Percentiles rank a stretch among this genome's conserved stretches.
Conservation (phyloP, 768 basidiomycete genomes). For the Fomitopsis serialis region DNA sequence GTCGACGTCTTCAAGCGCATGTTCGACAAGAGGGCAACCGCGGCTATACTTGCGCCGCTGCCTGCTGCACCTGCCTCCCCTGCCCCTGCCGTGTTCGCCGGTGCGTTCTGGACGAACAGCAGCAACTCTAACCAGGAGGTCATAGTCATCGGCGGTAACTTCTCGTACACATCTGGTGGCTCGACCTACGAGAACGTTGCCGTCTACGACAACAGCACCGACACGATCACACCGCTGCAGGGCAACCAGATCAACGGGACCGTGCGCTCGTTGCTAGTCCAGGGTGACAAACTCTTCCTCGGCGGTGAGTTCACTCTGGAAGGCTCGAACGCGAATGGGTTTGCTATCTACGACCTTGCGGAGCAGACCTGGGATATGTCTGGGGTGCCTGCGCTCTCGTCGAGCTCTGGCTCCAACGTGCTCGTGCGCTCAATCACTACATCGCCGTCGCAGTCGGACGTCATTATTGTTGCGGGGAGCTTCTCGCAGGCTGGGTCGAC, state of each 20-base stretch:
- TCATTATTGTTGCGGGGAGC: constrained; percentile 81
- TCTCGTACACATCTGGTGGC: constrained; percentile 50
- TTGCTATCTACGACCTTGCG: constrained; percentile 77
- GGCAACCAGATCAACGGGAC: constrained; percentile 69
- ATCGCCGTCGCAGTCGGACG: constrained; percentile 52
- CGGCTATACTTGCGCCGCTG: constrained; percentile 42
- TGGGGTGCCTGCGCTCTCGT: constrained; percentile 56
- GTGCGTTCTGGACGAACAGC: constrained; percentile 85
- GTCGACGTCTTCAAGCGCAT: constrained; percentile 29
- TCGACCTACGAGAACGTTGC: constrained; percentile 51
- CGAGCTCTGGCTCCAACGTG: constrained; percentile 45
- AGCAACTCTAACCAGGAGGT: constrained; percentile 57
- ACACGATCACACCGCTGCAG: constrained; percentile 44
- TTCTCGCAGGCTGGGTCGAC: constrained; percentile 77
- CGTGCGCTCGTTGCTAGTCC: constrained; percentile 71
- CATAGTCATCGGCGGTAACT: constrained; percentile 87
- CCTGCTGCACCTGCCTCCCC: constrained; percentile 49
- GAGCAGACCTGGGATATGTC: constrained; percentile 56
- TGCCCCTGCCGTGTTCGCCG: constrained; percentile 81
- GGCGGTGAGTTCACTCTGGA: constrained; percentile 78
- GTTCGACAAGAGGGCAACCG: constrained; percentile 50
- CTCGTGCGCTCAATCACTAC: constrained; percentile 68
- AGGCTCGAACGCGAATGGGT: constrained; percentile 54
- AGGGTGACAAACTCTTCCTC: constrained; percentile 65
- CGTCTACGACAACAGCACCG: constrained; percentile 58